A percentile compares a stretch with the other conserved stretches of the same genome.
Conservation (phyloP, 257 asterid species). For the Cruciata laevipes region DNA sequence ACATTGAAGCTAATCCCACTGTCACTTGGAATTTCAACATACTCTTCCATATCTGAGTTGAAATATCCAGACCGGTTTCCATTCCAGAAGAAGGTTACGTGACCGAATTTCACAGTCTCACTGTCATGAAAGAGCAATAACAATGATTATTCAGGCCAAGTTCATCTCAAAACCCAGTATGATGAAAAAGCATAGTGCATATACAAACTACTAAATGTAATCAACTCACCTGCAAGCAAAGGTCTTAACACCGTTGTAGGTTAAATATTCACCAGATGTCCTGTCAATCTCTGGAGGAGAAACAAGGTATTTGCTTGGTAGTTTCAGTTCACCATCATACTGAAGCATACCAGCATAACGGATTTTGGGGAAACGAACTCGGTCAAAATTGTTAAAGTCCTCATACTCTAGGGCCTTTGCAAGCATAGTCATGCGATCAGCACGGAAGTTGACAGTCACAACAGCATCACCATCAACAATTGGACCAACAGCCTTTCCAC, state of each 20-base stretch:
- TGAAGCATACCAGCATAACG: slow-evolving; percentile 97
- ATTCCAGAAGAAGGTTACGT: slow-evolving; percentile 88
- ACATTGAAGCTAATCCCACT: slow-evolving; percentile 83
- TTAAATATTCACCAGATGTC: slow-evolving; percentile 94
- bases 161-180: neutral
- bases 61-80: slow-evolving; percentile 97
- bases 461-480: slow-evolving; percentile 95
- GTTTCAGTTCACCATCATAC: slow-evolving; percentile 95
- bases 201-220: neutral
- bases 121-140: slow-evolving; percentile 30
- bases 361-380: slow-evolving; percentile 76
- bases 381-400: slow-evolving; percentile 74
- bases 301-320: slow-evolving; percentile 80
- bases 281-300: slow-evolving; percentile 95
- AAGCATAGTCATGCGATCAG: slow-evolving; percentile 93
- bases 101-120: slow-evolving; percentile 92
- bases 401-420: slow-evolving; percentile 86
- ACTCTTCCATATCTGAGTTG: slow-evolving; percentile 65
- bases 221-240: slow-evolving; percentile 82
- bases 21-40: slow-evolving; percentile 92
- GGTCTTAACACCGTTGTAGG: slow-evolving; percentile 70
- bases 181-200: neutral
- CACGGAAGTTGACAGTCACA: slow-evolving; percentile 88
- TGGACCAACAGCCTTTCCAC: slow-evolving; percentile 85
- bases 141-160: neutral